phyloP scores from a whole-genome alignment of 495 filamentous ascomycete species.

The Penicillium ucsense region DNA sequence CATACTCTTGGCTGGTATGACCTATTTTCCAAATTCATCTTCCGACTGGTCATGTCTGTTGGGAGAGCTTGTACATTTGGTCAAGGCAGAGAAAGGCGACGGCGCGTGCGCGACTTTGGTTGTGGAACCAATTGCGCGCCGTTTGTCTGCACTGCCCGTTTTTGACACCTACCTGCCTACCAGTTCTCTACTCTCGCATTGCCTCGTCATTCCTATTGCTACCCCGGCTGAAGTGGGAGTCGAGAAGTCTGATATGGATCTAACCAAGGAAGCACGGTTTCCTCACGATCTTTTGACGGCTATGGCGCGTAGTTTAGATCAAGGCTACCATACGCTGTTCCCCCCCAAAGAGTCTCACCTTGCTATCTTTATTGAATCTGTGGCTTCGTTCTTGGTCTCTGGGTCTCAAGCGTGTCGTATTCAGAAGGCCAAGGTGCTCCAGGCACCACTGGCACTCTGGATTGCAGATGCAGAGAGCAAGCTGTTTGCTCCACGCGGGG shows the following conservation, averaged over 20 bases:
- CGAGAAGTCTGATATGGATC: not conserved
- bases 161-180: slow-evolving; percentile 18
- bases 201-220: slow-evolving; percentile 24
- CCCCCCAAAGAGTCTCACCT: slow-evolving; percentile 13
- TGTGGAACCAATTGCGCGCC: slow-evolving; percentile 62
- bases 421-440: slow-evolving; percentile 23
- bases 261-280: slow-evolving; percentile 3
- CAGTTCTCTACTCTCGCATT: slow-evolving; percentile 26
- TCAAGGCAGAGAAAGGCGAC: slow-evolving; percentile 57
- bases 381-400: slow-evolving; percentile 32
- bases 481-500: slow-evolving; percentile 18
- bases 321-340: slow-evolving; percentile 23
- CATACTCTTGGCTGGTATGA: slow-evolving; percentile 55
- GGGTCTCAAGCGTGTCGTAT: slow-evolving; percentile 21
- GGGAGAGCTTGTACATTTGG: slow-evolving; percentile 43
- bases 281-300: slow-evolving; percentile 20
- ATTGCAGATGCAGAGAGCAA: slow-evolving; percentile 23
- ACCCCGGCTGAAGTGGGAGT: slow-evolving; percentile 8
- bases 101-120: slow-evolving; percentile 49
- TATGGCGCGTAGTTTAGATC: slow-evolving; percentile 15
- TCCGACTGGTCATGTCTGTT: slow-evolving; percentile 55
- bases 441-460: slow-evolving; percentile 22
- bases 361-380: slow-evolving; percentile 29
- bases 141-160: slow-evolving; percentile 12
- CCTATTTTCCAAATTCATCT: slow-evolving; percentile 25